Evolutionary conservation across 306 rosid species (phyloP), one percentile per base, ranked within the genome.

Genomic region (Dryas alaskensis): DNA sequence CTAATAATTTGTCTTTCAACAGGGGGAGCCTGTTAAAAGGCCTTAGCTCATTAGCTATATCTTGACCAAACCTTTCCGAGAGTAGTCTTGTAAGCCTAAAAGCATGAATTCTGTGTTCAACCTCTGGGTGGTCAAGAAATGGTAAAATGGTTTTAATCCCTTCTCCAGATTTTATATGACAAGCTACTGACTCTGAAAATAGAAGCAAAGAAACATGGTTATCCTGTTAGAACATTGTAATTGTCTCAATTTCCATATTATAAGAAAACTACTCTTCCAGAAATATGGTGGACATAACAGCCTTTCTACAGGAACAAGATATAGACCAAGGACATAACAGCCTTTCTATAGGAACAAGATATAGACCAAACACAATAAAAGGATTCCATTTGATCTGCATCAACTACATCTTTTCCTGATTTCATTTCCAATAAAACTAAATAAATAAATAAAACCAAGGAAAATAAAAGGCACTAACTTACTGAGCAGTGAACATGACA

Each of bases 121-220:
- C 84, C 78, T 88, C 86, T 44, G 85, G 47, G 74, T 80, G 79
- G 61, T 83, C 88, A 67, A 88, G 85, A 73, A 85, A 85, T 16
- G 78, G 65, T 65, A 65, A 40, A 50, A 85, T 72, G 50, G 67
- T 75, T 83, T 73, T 76, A 37, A 85, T 78, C 74, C 89, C 88
- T 45, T 73, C 76, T 60, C 80, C 81, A 22, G 84, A 77, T 67
- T 70, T 84, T 64, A 88, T 76, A 59, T 79, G 86, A 60, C 76
- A 80, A 44, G 88, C 78, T 10, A 88, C 90, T 5, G 62, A 73
- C 76, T 81, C 89, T 88, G 85, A 22, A 69, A 51, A 65, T 43
- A 31, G 57, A 54, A 59, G 19, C 25, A 17, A 48, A 7, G 46
- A 73, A 44, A 37, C 69, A 58, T 3, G 53, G 68, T 11, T 31